These are phyloP conservation scores for Eucommia ulmoides DNA, from an alignment of 257 asterid species.

Conservation along the genomic window DNA sequence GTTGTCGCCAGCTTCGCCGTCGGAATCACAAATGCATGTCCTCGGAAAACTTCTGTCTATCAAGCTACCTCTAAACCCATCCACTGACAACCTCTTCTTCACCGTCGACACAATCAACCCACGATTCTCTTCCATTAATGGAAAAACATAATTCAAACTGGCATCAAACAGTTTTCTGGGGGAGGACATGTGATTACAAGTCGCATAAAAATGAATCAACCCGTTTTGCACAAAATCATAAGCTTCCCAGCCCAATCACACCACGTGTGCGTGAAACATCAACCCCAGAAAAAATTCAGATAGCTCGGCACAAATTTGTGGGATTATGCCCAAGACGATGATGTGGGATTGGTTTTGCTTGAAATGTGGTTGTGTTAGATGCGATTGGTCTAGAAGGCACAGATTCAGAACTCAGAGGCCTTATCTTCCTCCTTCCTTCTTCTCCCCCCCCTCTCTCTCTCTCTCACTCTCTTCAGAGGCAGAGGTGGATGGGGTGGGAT, in stretches of 20 bases:
- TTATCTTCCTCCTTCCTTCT: too few relatives aligned
- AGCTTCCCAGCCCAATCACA: constrained; percentile 38
- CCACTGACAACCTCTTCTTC: too few relatives aligned
- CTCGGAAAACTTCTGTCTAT: too few relatives aligned
- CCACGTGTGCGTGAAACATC: constrained; percentile 30
- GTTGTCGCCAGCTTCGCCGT: too few relatives aligned
- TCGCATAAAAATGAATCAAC: constrained; percentile 35
- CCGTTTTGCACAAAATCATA: constrained; percentile 55
- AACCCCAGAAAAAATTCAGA: constrained; percentile 17
- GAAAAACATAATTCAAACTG: constrained; percentile 17
- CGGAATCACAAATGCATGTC: too few relatives aligned
- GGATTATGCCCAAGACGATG: constrained; percentile 23
- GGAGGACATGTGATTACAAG: constrained; percentile 12
- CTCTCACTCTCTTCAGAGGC: too few relatives aligned
- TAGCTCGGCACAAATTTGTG: constrained; percentile 27
- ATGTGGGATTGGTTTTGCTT: constrained; percentile 37
- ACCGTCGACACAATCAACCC: too few relatives aligned
- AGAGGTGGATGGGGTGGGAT: too few relatives aligned
- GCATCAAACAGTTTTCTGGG: constrained; percentile 34
- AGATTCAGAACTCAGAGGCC: too few relatives aligned
- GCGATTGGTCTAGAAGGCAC: constrained; percentile 10
- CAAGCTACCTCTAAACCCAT: too few relatives aligned
- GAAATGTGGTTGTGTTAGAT: constrained; percentile 24
- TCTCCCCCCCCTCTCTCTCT: too few relatives aligned
- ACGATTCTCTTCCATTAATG: too few relatives aligned